Evolutionary conservation across 306 rosid species (phyloP).

Genomic region (Urtica urens): DNA sequence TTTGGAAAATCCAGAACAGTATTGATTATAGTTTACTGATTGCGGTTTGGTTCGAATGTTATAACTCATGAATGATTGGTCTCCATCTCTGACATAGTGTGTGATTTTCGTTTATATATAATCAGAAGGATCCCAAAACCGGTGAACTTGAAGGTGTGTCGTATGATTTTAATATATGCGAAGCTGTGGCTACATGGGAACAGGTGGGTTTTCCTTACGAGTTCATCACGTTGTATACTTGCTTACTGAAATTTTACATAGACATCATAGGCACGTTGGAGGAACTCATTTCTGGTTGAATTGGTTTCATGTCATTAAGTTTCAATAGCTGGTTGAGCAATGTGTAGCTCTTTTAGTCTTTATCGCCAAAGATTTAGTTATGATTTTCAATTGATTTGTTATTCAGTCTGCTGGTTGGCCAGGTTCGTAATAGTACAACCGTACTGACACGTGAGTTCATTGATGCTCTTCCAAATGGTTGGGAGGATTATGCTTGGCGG

Average conservation of each 20-base stretch:
- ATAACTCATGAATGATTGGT: no score
- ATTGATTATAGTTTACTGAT: no score
- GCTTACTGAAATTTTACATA: not conserved
- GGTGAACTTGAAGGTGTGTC: slow-evolving; percentile 86
- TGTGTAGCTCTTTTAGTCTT: slow-evolving; percentile 3
- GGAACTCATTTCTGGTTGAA: slow-evolving; percentile 10
- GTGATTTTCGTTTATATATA: not conserved
- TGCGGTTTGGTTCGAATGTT: no score
- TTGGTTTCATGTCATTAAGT: not conserved
- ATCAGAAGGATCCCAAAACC: slow-evolving; percentile 83
- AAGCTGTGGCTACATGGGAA: slow-evolving; percentile 97
- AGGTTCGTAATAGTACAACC: slow-evolving; percentile 97
- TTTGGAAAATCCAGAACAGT: not conserved
- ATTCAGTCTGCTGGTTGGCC: slow-evolving; percentile 43
- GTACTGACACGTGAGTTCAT: slow-evolving; percentile 84
- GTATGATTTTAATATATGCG: slow-evolving; percentile 79
- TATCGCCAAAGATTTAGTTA: not conserved
- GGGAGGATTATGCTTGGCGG: slow-evolving; percentile 98
- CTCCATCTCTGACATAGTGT: no score
- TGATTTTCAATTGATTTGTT: slow-evolving; percentile 36
- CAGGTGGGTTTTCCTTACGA: slow-evolving; percentile 36
- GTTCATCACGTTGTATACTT: slow-evolving; percentile 1
- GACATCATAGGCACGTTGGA: not conserved
- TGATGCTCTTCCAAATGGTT: slow-evolving; percentile 90
- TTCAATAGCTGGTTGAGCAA: not conserved